These are phyloP conservation scores for Fistulina hepatica DNA, from an alignment of 1,284 basidiomycete species.

Conservation along the genomic window DNA sequence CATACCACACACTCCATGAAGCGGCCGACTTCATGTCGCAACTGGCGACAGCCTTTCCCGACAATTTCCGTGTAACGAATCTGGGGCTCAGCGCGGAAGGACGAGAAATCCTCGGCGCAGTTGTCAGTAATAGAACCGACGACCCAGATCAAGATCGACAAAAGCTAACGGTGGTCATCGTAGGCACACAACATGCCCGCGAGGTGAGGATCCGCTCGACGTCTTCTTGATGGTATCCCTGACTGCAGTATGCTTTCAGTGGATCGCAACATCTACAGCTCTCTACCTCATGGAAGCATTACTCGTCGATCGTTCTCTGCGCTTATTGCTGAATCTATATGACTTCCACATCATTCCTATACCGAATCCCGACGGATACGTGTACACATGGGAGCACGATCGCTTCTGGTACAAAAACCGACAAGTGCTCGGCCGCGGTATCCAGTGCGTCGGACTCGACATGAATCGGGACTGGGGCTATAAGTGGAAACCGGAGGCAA, in stretches of 20 bases:
- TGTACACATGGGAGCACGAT: constrained; percentile 55
- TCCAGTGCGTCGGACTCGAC: constrained; percentile 62
- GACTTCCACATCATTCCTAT: constrained; percentile 70
- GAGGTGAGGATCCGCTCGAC: constrained; percentile 41
- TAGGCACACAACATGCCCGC: constrained; percentile 70
- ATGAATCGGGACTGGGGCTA: constrained; percentile 74
- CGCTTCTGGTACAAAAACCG: constrained; percentile 83
- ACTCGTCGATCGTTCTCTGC: constrained; percentile 33
- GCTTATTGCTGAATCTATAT: constrained; percentile 41
- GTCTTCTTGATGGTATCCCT: constrained; percentile 3
- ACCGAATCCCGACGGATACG: constrained; percentile 80
- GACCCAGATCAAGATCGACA: constrained; percentile 19
- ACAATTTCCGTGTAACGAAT: constrained; percentile 28
- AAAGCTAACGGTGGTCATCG: constrained; percentile 54
- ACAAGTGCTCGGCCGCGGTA: constrained; percentile 39
- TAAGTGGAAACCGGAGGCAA: constrained; percentile 43
- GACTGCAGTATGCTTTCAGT: constrained; percentile 34
- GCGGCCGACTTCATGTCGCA: constrained; percentile 40
- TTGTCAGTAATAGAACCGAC: constrained; percentile 31
- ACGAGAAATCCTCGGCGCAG: constrained; percentile 43
- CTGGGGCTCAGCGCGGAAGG: constrained; percentile 45
- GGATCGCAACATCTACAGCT: constrained; percentile 69
- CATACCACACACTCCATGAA: constrained; percentile 44
- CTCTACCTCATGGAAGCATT: constrained; percentile 65
- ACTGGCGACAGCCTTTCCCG: constrained; percentile 32